Conservation (phyloP, 768 basidiomycete genomes). For the Termitomyces sp. region DNA sequence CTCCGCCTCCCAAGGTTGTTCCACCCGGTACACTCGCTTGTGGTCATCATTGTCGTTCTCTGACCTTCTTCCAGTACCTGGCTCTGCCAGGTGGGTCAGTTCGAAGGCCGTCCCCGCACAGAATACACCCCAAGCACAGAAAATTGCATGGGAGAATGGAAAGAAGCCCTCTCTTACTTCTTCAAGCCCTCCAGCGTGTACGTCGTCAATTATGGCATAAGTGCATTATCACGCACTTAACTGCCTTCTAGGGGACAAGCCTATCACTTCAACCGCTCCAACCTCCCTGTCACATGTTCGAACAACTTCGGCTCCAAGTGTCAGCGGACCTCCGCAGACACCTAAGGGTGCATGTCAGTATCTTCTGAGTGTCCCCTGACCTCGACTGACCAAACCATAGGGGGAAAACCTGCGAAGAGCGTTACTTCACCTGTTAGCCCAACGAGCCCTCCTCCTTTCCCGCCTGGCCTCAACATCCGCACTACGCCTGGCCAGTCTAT, state of each 20-base stretch:
- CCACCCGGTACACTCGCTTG: conserved; percentile 20
- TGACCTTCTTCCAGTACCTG: conserved; percentile 25
- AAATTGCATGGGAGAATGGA: conserved; percentile 16
- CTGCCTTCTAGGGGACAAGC: conserved; percentile 15
- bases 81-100: conserved; percentile 29
- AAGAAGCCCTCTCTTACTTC: not conserved
- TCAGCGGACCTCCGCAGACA: not conserved
- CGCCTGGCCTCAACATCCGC: conserved; percentile 11
- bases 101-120: conserved; percentile 3
- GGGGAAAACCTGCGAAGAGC: not conserved
- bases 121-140: conserved; percentile 6
- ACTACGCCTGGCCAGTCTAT: not conserved
- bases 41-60: not conserved
- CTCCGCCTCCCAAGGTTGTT: conserved; percentile 22
- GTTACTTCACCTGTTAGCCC: not conserved
- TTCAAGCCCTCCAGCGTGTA: conserved; percentile 3
- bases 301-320: not conserved
- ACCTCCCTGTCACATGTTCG: not conserved
- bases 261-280: conserved; percentile 9
- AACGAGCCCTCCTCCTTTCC: not conserved
- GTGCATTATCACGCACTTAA: not conserved
- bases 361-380: too few species aligned
- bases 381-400: not conserved
- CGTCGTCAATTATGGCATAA: not conserved
- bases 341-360: conserved; percentile 7